Conservation (phyloP, 169 alveolate genomes). For the Theileria parva region DNA sequence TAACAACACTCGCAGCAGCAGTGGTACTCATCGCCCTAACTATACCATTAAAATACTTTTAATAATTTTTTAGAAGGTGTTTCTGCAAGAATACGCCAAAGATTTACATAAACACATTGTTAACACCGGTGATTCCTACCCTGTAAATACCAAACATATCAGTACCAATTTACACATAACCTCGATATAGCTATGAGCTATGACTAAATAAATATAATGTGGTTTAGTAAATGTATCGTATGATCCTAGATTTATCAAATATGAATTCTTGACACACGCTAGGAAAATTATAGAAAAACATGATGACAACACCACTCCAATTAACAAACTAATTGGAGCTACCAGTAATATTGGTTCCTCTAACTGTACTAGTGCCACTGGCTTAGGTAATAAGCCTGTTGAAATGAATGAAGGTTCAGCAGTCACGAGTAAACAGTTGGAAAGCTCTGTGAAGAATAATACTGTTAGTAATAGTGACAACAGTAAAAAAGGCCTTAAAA, state of each 20-base stretch:
- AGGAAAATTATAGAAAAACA: constrained; percentile 18
- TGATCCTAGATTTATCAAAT: constrained; percentile 45
- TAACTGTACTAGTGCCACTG: too few species aligned
- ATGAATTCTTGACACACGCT: constrained; percentile 35
- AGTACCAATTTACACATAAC: constrained; percentile 12
- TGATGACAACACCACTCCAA: constrained; percentile 2
- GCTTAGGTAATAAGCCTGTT: too few species aligned
- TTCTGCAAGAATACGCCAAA: constrained; percentile 35
- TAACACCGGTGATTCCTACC: constrained; percentile 37
- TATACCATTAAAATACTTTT: not conserved
- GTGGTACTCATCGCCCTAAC: constrained; percentile 10
- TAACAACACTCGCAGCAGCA: constrained; percentile 32
- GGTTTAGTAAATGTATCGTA: constrained; percentile 27
- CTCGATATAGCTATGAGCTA: not conserved
- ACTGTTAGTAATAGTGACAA: too few species aligned
- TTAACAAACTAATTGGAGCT: not conserved
- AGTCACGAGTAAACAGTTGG: too few species aligned
- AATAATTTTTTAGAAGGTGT: constrained; percentile 10
- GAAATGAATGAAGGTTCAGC: too few species aligned
- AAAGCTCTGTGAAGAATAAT: too few species aligned
- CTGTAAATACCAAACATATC: constrained; percentile 50
- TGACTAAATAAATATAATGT: not conserved
- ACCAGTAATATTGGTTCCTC: too few species aligned
- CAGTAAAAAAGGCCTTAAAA: not conserved
- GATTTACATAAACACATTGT: constrained; percentile 48